Evolutionary conservation across 306 rosid species (phyloP).

Genomic region (Geum urbanum): DNA sequence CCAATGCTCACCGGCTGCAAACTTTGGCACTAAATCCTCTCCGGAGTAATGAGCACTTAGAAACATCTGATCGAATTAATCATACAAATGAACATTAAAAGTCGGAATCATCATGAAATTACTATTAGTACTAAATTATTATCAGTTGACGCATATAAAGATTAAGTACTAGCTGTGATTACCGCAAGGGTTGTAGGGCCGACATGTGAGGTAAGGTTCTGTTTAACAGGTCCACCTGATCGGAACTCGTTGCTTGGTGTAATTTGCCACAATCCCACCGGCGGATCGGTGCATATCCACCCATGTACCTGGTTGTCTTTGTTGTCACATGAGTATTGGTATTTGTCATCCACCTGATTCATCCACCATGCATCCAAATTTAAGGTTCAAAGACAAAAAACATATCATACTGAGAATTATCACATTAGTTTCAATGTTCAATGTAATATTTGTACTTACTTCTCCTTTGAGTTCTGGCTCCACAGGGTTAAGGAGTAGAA

Average conservation of each 20-base stretch:
- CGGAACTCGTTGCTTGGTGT: conserved; percentile 32
- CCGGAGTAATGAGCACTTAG: conserved; percentile 49
- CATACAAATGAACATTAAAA: background rate
- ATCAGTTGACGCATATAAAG: background rate
- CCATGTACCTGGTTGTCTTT: conserved; percentile 37
- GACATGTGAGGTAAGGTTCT: conserved; percentile 38
- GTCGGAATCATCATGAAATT: background rate
- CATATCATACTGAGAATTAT: background rate
- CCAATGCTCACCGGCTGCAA: conserved; percentile 39
- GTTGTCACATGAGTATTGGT: conserved; percentile 43
- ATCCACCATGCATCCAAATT: background rate
- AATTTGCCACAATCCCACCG: conserved; percentile 35
- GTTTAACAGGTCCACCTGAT: conserved; percentile 38
- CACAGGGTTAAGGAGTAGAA: conserved; percentile 33
- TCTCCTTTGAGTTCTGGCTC: conserved; percentile 44
- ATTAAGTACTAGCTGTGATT: background rate
- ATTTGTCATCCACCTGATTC: conserved; percentile 46
- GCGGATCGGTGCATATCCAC: conserved; percentile 37
- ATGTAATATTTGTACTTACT: conserved; percentile 4
- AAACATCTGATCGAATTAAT: conserved; percentile 30
- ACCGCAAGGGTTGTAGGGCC: conserved; percentile 34
- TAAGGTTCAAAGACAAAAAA: background rate
- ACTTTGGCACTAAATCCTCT: conserved; percentile 42
- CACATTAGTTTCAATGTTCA: background rate
- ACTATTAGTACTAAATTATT: background rate